Conservation (phyloP, 1,284 basidiomycete species). For the Bothia castanella region DNA sequence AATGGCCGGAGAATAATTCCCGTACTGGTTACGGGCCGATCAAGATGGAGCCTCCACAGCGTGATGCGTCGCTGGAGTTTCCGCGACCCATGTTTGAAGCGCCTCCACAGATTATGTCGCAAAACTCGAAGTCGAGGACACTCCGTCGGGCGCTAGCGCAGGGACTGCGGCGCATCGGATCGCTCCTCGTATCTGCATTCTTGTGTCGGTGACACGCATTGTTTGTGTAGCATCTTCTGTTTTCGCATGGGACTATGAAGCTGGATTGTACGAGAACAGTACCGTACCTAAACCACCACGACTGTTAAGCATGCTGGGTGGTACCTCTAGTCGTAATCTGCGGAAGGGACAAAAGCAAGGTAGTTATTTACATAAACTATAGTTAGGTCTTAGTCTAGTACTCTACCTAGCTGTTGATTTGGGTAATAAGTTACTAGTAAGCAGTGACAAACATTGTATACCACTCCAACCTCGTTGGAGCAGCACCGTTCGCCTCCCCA, state of each 20-base stretch:
- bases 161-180: conserved; percentile 28
- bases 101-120: conserved; percentile 23
- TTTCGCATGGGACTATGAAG: conserved; percentile 28
- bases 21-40: conserved; percentile 26
- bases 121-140: conserved; percentile 23
- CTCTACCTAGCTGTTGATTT: conserved; percentile 20
- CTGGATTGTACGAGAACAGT: conserved; percentile 23
- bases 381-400: conserved; percentile 6
- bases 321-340: conserved; percentile 16
- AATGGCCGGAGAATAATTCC: conserved; percentile 25
- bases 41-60: conserved; percentile 26
- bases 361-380: conserved; percentile 35
- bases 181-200: conserved; percentile 31
- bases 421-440: conserved; percentile 28
- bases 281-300: conserved; percentile 19
- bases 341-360: conserved; percentile 15
- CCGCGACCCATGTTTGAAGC: conserved; percentile 23
- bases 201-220: conserved; percentile 30
- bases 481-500: conserved; percentile 9
- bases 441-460: conserved; percentile 31
- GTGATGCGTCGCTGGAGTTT: conserved; percentile 25
- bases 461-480: conserved; percentile 18
- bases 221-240: conserved; percentile 5
- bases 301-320: conserved; percentile 7
- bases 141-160: conserved; percentile 26